Evolutionary conservation across 306 rosid species (phyloP), one percentile per base, ranked within the genome.

Genomic region (Rosa rugosa): DNA sequence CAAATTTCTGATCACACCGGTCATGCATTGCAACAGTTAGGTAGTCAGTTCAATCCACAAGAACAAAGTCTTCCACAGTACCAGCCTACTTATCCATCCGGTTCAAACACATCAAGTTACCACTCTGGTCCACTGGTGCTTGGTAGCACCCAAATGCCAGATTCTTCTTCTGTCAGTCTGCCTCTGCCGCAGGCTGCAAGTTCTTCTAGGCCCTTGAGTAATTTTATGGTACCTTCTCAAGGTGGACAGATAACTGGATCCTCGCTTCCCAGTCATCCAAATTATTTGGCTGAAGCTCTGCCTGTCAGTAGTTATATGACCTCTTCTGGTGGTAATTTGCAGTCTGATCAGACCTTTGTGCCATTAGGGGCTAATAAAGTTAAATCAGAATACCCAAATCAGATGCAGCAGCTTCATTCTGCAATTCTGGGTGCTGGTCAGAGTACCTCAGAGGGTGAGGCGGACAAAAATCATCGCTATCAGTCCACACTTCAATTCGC

Each of bases 401-500:
- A 90, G 85, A 79, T 88, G 85, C 94, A 92, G 79, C 86, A 85
- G 80, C 85, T 80, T 81, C 90, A 90, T 76, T 77, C 93, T 80
- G 81, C 92, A 65, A 81, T 81, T 57, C 81, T 72, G 81, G 97
- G 96, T 40, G 76, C 76, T 23, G 84, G 92, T 69, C 96, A 84
- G 85, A 92, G 93, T 41, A 76, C 89, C 51, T 72, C 92, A 47
- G 98, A 95, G 70, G 90, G 86, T 73, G 99, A 96, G 84, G 94
- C 86, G 20, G 98, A 92, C 78, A 96, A 96, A 88, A 92, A 93
- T 80, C 94, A 91, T 84, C 83, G 94, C 56, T 93, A 93, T 78
- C 93, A 90, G 75, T 89, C 97, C 72, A 89, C 94, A 3, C 82
- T 96, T n/a, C 97, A 96, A 70, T 96, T 96, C 81, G 99, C 99